These are phyloP conservation scores for Zygoascus sp. DNA, from an alignment of 1,139 yeast species.

Conservation along the genomic window DNA sequence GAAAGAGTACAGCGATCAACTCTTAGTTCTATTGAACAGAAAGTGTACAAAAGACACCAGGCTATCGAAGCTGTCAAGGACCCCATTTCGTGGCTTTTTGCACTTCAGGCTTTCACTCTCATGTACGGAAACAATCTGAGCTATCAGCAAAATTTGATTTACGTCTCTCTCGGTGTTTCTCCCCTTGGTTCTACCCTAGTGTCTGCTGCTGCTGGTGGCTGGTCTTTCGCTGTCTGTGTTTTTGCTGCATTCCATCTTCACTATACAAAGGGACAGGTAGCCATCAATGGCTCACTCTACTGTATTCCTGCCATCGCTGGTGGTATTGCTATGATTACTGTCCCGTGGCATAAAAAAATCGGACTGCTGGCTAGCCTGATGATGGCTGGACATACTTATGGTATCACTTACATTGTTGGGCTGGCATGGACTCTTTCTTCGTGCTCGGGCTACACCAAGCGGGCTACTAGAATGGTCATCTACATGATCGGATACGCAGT, in stretches of 20 bases:
- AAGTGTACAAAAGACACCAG: slow-evolving; percentile 42
- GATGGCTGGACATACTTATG: slow-evolving; percentile 38
- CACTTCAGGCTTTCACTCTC: slow-evolving; percentile 35
- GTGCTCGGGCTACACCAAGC: slow-evolving; percentile 38
- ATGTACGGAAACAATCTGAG: slow-evolving; percentile 47
- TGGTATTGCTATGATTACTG: slow-evolving; percentile 43
- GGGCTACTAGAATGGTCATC: slow-evolving; percentile 39
- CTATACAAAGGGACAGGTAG: slow-evolving; percentile 23
- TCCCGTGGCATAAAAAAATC: slow-evolving; percentile 40
- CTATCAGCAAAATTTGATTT: slow-evolving; percentile 45
- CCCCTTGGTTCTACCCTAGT: slow-evolving; percentile 48
- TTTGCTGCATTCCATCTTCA: slow-evolving; percentile 33
- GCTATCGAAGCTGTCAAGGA: slow-evolving; percentile 44
- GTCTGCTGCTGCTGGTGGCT: slow-evolving; percentile 50
- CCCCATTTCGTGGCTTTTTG: slow-evolving; percentile 47
- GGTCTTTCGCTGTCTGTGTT: slow-evolving; percentile 36
- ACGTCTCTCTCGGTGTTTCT: slow-evolving; percentile 41
- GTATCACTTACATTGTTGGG: slow-evolving; percentile 42
- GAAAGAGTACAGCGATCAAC: slow-evolving; percentile 43
- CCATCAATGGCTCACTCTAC: slow-evolving; percentile 39
- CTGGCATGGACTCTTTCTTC: slow-evolving; percentile 36
- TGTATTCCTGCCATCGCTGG: slow-evolving; percentile 44
- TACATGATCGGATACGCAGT: slow-evolving; percentile 40
- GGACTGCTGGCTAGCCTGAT: slow-evolving; percentile 43
- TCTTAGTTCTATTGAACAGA: slow-evolving; percentile 44